Evolutionary conservation across 768 basidiomycete genomes (phyloP), one percentile per base, ranked within the genome.

Genomic region (Suillus brevipes): DNA sequence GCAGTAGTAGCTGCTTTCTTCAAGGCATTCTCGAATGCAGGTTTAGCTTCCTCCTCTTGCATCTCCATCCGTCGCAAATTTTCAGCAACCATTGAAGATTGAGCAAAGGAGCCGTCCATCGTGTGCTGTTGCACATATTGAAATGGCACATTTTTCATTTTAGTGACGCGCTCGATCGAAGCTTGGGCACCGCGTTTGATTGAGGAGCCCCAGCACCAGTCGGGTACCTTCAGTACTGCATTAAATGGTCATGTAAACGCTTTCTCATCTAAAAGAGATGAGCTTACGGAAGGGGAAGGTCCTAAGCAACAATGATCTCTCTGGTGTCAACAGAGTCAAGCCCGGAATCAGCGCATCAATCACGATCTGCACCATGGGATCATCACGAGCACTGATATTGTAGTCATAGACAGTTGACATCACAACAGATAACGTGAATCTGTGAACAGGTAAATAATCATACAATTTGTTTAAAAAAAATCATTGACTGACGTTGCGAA

Each of bases 61-160:
- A 37, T 25, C n/a, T 68, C 47, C 71, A 73, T 71, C 2, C 67
- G 67, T 16, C 36, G 34, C n/a, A 71, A 60, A 38, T 64, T 65
- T 12, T 71, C 61, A 6, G 63, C 53, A 25, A 69, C 68, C 69
- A 71, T 69, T 2, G 61, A 62, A 20, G 23, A 34, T 47, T 6
- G 61, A 28, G 13, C 25, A 1, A 20, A 3, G 18, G 9, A 25
- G 13, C 8, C 18, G 23, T 61, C 43, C 2, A 64, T 63, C 60
- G 64, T 67, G 13, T 45, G 57, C 36, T 59, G 37, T 9, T 53
- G 31, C 8, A 34, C 60, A 25, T 67, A 50, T 20, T n/a, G 59
- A 34, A 67, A 64, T 5, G 62, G 62, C 10, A 16, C 61, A 12
- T 68, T 40, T 23, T 59, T 23, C 56, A 64, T 58, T 55, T 62